These are phyloP conservation scores for Amylocystis lapponica DNA, from an alignment of 768 basidiomycete genomes.

Conservation along the genomic window DNA sequence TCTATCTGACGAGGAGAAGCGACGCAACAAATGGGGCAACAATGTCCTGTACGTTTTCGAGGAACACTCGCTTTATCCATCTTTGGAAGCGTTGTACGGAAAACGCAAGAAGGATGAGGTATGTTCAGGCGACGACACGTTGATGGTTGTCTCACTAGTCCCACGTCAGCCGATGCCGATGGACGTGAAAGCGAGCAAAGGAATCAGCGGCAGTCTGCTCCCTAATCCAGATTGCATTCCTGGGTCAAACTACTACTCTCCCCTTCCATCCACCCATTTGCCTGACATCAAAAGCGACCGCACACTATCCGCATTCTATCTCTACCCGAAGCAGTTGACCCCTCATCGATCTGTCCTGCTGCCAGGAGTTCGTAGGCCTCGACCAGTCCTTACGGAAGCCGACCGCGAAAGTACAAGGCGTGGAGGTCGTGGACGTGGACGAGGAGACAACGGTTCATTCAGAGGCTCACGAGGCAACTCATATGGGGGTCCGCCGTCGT, in stretches of 20 bases:
- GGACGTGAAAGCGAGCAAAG: conserved; percentile 62
- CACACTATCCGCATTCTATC: conserved; percentile 81
- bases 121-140: conserved; percentile 20
- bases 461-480: conserved; percentile 9
- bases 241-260: conserved; percentile 83
- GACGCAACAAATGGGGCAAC: conserved; percentile 81
- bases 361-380: conserved; percentile 57
- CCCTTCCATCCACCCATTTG: conserved; percentile 52
- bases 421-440: conserved; percentile 32
- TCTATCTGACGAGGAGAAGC: conserved; percentile 76
- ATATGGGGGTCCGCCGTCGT: not conserved
- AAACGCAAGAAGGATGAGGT: conserved; percentile 82
- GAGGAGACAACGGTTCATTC: conserved; percentile 35
- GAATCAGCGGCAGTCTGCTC: conserved; percentile 74
- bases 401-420: conserved; percentile 69
- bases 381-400: conserved; percentile 52
- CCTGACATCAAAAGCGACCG: conserved; percentile 84
- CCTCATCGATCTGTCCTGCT: conserved; percentile 85
- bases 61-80: conserved; percentile 81
- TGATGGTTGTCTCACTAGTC: conserved; percentile 3
- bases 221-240: conserved; percentile 89
- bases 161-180: conserved; percentile 63
- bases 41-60: conserved; percentile 79
- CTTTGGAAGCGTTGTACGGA: conserved; percentile 84
- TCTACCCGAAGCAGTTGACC: conserved; percentile 80